Percentiles rank a stretch among this genome's conserved stretches.
phyloP scores from a whole-genome alignment of 345 rosid genomes.

The Excoecaria agallocha region DNA sequence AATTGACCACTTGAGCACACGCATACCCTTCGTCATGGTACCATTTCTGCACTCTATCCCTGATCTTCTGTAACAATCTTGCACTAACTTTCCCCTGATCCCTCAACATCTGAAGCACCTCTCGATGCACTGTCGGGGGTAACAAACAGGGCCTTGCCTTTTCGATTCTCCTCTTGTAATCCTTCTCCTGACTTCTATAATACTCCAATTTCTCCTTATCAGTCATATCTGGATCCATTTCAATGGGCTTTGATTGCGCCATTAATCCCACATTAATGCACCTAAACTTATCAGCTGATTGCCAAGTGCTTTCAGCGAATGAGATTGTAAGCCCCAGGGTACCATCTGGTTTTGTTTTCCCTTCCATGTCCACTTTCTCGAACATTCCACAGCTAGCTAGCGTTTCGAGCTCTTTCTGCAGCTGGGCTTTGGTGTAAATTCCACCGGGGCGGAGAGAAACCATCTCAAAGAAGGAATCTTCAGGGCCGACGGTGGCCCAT shows the following conservation, averaged over 20 bases:
- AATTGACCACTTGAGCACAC: conserved; percentile 95
- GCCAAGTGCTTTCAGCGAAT: conserved; percentile 91
- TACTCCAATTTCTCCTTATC: conserved; percentile 94
- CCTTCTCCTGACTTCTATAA: conserved; percentile 78
- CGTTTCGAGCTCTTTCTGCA: conserved; percentile 82
- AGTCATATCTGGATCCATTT: conserved; percentile 92
- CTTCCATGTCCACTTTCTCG: conserved; percentile 90
- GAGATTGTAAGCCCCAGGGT: conserved; percentile 60
- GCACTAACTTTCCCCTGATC: conserved; percentile 88
- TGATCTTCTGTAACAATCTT: conserved; percentile 81
- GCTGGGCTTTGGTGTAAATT: conserved; percentile 74
- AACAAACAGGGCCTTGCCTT: conserved; percentile 80
- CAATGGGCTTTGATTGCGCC: conserved; percentile 76
- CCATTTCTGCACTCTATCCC: conserved; percentile 96
- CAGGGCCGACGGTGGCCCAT: conserved; percentile 62
- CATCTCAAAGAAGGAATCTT: conserved; percentile 97
- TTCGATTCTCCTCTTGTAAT: conserved; percentile 77
- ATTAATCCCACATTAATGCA: conserved; percentile 90
- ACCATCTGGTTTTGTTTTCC: conserved; percentile 79
- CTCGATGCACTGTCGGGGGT: conserved; percentile 49
- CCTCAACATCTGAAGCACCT: conserved; percentile 71
- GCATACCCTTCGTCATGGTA: conserved; percentile 96
- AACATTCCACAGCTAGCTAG: conserved; percentile 98
- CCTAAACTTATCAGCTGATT: conserved; percentile 75
- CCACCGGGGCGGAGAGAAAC: conserved; percentile 82